Evolutionary conservation across 371 early-diverging fungal species (phyloP), one percentile per base, ranked within the genome.

Genomic region (Sporodiniella umbellata): DNA sequence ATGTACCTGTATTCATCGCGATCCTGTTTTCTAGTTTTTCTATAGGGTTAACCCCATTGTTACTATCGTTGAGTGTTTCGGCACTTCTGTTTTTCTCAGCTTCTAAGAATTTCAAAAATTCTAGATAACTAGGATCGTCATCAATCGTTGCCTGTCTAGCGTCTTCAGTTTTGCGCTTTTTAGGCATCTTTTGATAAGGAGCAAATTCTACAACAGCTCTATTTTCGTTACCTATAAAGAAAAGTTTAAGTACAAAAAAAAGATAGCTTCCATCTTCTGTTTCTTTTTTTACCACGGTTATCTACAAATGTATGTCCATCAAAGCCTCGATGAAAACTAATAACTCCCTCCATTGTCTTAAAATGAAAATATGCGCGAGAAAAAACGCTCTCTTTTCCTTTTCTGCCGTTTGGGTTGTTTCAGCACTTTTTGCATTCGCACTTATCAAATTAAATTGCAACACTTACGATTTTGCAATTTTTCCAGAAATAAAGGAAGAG

Each of bases 361-460:
- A 93, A 89, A 52, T 85, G 78, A 44, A 93, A 70, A 67, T 93
- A 92, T 0, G 89, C 91, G 11, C 89, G 76, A 17, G 91, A 88
- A 53, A 81, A 85, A 0, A 78, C 68, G 46, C 68, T 79, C 53
- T 86, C 83, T 57, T 90, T 91, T 53, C 81, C 82, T 60, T 86
- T 82, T 48, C 86, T 88, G 51, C 30, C n/a, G 35, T 37, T 30
- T 4, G 43, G 3, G n/a, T n/a, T n/a, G n/a, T n/a, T n/a, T n/a
- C 15, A 14, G 28, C 22, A 28, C 31, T 24, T 6, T 17, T 37
- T 54, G 39, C 42, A 44, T 58, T 51, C 12, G 39, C 25, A 4
- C 43, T 40, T 48, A 24, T 21, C 23, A 24, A 7, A 46, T 40
- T 46, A 24, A 22, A 33, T 19, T 23, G 28, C 19, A 19, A 12